These are phyloP conservation scores for Trichoderma asperellum DNA, from an alignment of 2,329 filamentous ascomycete species.

Conservation along the genomic window DNA sequence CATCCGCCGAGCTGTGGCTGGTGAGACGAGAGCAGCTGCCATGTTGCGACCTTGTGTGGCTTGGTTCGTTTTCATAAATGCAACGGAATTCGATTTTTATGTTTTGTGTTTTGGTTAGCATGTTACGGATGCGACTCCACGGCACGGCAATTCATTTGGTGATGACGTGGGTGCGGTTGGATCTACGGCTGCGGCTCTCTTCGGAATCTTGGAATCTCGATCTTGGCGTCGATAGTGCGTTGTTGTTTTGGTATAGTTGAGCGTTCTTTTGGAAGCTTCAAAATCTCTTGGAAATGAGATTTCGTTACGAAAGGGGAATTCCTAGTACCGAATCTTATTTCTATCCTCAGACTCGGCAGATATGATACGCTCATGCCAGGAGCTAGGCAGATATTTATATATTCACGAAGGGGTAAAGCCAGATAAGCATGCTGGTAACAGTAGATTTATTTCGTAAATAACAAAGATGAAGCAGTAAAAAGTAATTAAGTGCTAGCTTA, in stretches of 20 bases:
- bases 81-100: not conserved
- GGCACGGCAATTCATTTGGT: not conserved
- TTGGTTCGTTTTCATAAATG: not conserved
- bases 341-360: not conserved
- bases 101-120: not conserved
- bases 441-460: not conserved
- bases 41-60: not conserved
- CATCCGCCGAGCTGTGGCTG: slow-evolving; percentile 25
- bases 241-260: not conserved
- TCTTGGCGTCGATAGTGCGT: slow-evolving; percentile 7
- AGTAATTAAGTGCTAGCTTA: slow-evolving; percentile 16
- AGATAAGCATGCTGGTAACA: not conserved
- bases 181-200: not conserved
- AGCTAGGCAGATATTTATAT: not conserved
- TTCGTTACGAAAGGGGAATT: slow-evolving; percentile 1
- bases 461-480: not conserved
- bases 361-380: not conserved
- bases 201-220: slow-evolving; percentile 1
- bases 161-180: not conserved
- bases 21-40: slow-evolving; percentile 3
- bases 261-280: too few relatives aligned
- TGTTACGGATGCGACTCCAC: not conserved
- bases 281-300: not conserved
- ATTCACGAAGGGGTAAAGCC: not conserved
- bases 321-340: not conserved